Base-by-base conservation (phyloP, 1,284 basidiomycete genomes). In the Leccinum insolens region DNA sequence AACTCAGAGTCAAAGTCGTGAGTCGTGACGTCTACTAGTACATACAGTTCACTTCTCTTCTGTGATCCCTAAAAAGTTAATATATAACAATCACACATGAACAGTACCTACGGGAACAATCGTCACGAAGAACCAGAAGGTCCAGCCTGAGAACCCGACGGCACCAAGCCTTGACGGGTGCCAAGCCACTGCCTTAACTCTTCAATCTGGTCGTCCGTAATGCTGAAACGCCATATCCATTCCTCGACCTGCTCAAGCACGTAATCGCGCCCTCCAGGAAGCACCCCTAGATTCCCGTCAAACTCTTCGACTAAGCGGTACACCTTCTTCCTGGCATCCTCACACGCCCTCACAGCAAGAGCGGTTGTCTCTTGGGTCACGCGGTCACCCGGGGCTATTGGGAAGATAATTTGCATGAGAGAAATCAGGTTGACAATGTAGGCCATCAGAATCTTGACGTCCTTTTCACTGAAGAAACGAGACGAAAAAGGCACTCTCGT, bases 361-460 rank as follows among this genome's bases (percentile, higher is more conserved):
- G 22, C 22, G 22, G 22, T 25, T 25, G 22, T 25, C 22, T 25
- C 22, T 25, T 25, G 22, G 22, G 22, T 25, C 22, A 72, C 22
- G 5, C n/a, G 49, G 3, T 31, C 15, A 3, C 63, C 22, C 1
- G 63, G 14, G 0, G 61, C 41, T 9, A 70, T 3, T 15, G 71
- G 37, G 60, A 22, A 76, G 39, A 75, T 4, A 11, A 39, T 44
- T 57, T 77, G 70, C 74, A 77, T 71, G 3, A 25, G 3, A 28
- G 68, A 70, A 11, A 70, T 70, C 55, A 76, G 39, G 52, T 75
- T 65, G 7, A 77, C 68, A 37, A 76, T 75, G 62, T 73, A 77
- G 34, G 41, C 49, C 49, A 52, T 22, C 49, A 52, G 7, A 22
- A 52, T 52, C 49, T 52, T 22, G 49, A 22, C 49, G 8, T 63